Conservation (phyloP, 306 rosid species). For the Echinosophora koreensis region DNA sequence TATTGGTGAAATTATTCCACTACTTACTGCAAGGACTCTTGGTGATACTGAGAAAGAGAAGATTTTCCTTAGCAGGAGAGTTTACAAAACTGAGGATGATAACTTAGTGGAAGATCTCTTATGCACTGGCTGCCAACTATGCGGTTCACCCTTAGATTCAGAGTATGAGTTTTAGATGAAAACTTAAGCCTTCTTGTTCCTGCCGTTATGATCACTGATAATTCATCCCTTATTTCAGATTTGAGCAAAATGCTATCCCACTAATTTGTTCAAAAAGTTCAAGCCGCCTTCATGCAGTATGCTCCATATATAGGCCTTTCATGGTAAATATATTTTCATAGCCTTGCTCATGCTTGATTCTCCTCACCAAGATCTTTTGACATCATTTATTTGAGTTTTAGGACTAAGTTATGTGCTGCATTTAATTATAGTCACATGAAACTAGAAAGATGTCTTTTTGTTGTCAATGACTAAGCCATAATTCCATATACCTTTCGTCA, state of each 20-base stretch:
- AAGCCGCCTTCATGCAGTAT: slow-evolving; percentile 62
- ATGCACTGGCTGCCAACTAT: slow-evolving; percentile 82
- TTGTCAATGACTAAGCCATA: slow-evolving; percentile 2
- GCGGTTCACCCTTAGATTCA: slow-evolving; percentile 75
- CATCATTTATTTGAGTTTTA: slow-evolving; percentile 6
- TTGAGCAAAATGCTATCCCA: slow-evolving; percentile 54
- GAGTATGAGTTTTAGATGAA: slow-evolving; percentile 50
- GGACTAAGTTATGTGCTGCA: slow-evolving; percentile 19
- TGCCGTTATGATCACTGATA: slow-evolving; percentile 31
- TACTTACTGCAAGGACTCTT: slow-evolving; percentile 4
- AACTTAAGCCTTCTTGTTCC: slow-evolving; percentile 19
- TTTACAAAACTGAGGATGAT: slow-evolving; percentile 51
- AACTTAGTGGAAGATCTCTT: slow-evolving; percentile 68
- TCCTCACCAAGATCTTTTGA: slow-evolving; percentile 23
- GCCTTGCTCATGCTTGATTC: slow-evolving; percentile 35
- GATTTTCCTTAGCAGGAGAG: slow-evolving; percentile 68
- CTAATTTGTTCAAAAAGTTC: slow-evolving; percentile 72
- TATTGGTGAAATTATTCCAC: slow-evolving; percentile 70
- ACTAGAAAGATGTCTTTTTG: slow-evolving; percentile 36
- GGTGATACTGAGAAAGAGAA: slow-evolving; percentile 61
- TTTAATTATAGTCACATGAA: slow-evolving; percentile 2
- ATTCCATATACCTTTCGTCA: not conserved
- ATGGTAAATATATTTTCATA: slow-evolving; percentile 59
- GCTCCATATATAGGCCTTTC: slow-evolving; percentile 81
- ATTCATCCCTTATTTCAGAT: slow-evolving; percentile 45